phyloP scores from a whole-genome alignment of 148 eudicot species.

The Fagopyrum esculentum region DNA sequence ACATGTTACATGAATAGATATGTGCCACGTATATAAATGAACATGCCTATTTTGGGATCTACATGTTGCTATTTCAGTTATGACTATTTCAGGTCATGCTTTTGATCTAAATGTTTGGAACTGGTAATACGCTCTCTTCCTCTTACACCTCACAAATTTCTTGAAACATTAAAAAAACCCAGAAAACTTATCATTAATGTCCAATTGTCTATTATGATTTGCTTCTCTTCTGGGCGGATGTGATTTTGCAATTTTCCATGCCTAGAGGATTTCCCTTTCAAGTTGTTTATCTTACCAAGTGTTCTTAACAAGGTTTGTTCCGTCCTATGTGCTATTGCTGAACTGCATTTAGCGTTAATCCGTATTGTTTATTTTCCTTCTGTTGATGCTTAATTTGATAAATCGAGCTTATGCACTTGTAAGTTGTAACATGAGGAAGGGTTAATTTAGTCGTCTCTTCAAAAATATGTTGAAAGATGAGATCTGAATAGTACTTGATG shows the following conservation, averaged over 20 bases:
- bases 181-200: not conserved
- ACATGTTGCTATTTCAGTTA: constrained; percentile 5
- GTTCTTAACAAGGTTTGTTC: not conserved
- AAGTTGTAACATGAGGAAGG: not conserved
- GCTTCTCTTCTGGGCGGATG: not conserved
- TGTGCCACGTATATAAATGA: not conserved
- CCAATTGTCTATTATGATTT: not conserved
- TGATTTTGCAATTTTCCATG: constrained; percentile 1
- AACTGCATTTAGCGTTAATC: no score
- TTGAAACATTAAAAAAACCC: not conserved
- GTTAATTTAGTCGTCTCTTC: not conserved
- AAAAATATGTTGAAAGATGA: not conserved
- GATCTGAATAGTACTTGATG: not conserved
- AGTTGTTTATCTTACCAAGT: not conserved
- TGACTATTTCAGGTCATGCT: not conserved
- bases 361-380: no score
- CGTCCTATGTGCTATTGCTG: no score
- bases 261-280: not conserved
- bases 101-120: not conserved
- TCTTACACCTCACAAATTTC: not conserved
- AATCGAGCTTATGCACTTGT: not conserved
- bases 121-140: constrained; percentile 1
- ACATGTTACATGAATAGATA: not conserved
- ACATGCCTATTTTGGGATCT: constrained; percentile 6
- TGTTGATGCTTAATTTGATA: no score